Percentiles rank a stretch among this genome's conserved stretches.
These are phyloP conservation scores for Phialemonium atrogriseum DNA, from an alignment of 2,329 filamentous ascomycete genomes.

Conservation along the genomic window DNA sequence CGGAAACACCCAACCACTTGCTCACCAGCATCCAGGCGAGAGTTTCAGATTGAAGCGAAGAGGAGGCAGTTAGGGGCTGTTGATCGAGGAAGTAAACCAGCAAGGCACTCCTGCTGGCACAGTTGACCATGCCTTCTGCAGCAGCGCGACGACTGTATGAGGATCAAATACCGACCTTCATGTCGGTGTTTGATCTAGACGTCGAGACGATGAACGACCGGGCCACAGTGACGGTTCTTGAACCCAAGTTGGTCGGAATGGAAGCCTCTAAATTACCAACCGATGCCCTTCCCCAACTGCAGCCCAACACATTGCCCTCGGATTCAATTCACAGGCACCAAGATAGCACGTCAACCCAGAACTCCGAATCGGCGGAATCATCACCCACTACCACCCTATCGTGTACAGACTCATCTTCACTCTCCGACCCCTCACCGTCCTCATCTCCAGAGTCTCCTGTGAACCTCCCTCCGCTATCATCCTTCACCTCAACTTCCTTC, in stretches of 20 bases:
- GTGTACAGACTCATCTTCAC: conserved; percentile 82
- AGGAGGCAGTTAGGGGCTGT: background rate
- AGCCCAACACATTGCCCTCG: conserved; percentile 30
- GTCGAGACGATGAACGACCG: conserved; percentile 44
- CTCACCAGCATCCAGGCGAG: background rate
- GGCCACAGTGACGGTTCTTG: conserved; percentile 44
- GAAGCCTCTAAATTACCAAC: conserved; percentile 27
- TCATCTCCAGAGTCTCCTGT: conserved; percentile 87
- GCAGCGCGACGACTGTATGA: conserved; percentile 54
- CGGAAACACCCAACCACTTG: background rate
- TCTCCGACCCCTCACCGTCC: conserved; percentile 84
- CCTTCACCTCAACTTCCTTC: conserved; percentile 56
- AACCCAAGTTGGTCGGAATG: conserved; percentile 43
- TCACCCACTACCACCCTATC: conserved; percentile 92
- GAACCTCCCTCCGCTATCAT: conserved; percentile 62
- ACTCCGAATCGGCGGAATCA: conserved; percentile 80
- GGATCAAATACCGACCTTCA: conserved; percentile 67
- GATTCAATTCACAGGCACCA: conserved; percentile 59
- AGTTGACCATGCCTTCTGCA: conserved; percentile 50
- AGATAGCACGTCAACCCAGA: conserved; percentile 70
- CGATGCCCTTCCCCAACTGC: conserved; percentile 26
- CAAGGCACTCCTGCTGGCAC: background rate
- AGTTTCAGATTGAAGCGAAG: background rate
- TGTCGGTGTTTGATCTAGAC: conserved; percentile 66
- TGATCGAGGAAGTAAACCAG: background rate